Evolutionary conservation across 2,329 filamentous ascomycete species (phyloP), one percentile per base, ranked within the genome.

Genomic region (Fusarium virguliforme): DNA sequence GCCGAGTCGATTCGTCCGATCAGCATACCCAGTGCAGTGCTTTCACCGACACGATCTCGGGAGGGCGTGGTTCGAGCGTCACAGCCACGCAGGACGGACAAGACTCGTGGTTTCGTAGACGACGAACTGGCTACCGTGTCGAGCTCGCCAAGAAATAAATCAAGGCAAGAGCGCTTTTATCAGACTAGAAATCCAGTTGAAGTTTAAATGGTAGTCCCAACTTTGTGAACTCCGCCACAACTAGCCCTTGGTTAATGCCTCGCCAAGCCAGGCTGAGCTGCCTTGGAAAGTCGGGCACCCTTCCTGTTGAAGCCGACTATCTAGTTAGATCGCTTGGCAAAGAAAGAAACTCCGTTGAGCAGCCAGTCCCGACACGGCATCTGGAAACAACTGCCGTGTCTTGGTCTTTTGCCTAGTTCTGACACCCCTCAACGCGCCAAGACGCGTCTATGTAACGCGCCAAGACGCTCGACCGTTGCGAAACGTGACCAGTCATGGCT

Each of bases 181-280:
- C 18, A 54, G 10, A 22, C 51, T 26, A 54, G 22, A 35, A 38
- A 54, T 38, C 10, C 51, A 38, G 32, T 37, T 38, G 22, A 38
- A n/a, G 12, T 22, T 35, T 30, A 35, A 37, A 35, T 22, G n/a
- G 26, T 22, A 18, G 34, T 26, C 26, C 35, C 13, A 54, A 35
- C 22, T 37, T 34, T 50, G 15, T 2, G 18, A 18, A 51, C 30
- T 53, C 48, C 51, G 43, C 43, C 43, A 50, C 43, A 15, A 30
- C 32, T 8, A 12, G 18, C 18, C 12, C 32, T 30, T 35, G 30
- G 51, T 24, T 38, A 26, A 24, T 26, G 18, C 18, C 51, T 37
- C 28, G 51, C 32, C 51, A 54, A 37, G 43, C 43, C 43, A 50
- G 43, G 43, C 43, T 50, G 43, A 50, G 43, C 43, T 48, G 43